A percentile compares a stretch with the other conserved stretches of the same genome.
These are phyloP conservation scores for Ceratocystis cubensis DNA, from an alignment of 2,329 filamentous ascomycete genomes.

Conservation along the genomic window DNA sequence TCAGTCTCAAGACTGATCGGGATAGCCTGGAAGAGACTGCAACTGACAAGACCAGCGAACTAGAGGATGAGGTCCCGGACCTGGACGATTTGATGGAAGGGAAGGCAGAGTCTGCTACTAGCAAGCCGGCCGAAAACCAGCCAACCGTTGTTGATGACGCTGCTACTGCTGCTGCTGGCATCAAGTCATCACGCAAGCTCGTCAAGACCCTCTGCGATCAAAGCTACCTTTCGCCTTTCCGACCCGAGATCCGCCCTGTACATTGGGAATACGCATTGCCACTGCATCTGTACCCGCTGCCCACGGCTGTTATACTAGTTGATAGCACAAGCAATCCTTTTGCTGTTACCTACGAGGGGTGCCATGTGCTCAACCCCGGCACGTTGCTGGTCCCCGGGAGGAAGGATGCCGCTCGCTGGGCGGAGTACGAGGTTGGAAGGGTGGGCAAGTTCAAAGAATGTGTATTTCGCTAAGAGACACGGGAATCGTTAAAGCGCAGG, in stretches of 20 bases:
- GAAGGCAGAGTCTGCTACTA: conserved; percentile 27
- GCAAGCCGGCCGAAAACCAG: conserved; percentile 31
- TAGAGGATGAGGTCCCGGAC: conserved; percentile 22
- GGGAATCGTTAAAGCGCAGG: neutral
- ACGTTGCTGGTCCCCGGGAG: conserved; percentile 57
- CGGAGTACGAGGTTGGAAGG: conserved; percentile 66
- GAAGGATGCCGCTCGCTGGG: conserved; percentile 62
- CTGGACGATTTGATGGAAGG: conserved; percentile 33
- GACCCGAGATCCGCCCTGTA: conserved; percentile 63
- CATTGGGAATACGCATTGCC: conserved; percentile 77
- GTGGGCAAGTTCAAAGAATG: conserved; percentile 53
- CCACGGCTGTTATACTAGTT: conserved; percentile 68
- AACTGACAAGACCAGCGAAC: neutral
- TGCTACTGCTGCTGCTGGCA: conserved; percentile 27
- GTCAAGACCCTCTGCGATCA: conserved; percentile 90
- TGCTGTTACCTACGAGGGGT: conserved; percentile 83
- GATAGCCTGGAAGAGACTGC: conserved; percentile 28
- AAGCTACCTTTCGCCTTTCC: conserved; percentile 77
- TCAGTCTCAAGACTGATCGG: conserved; percentile 48
- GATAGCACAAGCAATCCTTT: conserved; percentile 75
- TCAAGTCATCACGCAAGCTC: conserved; percentile 56
- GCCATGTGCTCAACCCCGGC: conserved; percentile 89
- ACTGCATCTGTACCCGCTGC: conserved; percentile 75
- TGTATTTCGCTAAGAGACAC: conserved; percentile 34
- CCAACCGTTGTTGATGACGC: conserved; percentile 20